These are phyloP conservation scores for Chaetomium olivaceum DNA, from an alignment of 2,329 filamentous ascomycete species.

Conservation along the genomic window DNA sequence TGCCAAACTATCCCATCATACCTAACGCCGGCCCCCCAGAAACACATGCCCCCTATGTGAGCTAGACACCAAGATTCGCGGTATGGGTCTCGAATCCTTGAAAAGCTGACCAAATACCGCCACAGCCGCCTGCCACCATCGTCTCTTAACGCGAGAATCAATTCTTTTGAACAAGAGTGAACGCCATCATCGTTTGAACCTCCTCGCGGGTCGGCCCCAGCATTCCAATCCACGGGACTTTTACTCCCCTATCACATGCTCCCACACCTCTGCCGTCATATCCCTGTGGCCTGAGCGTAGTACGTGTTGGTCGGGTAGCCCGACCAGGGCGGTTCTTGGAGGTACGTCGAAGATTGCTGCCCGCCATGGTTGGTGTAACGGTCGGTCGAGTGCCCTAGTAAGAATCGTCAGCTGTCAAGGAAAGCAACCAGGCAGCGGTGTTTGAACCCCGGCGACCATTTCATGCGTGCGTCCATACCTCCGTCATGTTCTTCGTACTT, in stretches of 20 bases:
- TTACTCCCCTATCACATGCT: not conserved
- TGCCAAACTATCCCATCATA: not conserved
- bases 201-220: not conserved
- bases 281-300: not conserved
- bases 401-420: not conserved
- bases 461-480: slow-evolving; percentile 4
- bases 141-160: too few species aligned
- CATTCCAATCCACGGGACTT: not conserved
- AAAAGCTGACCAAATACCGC: too few species aligned
- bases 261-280: not conserved
- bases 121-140: too few species aligned
- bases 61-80: too few species aligned
- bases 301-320: not conserved
- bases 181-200: not conserved
- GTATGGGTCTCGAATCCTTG: too few species aligned
- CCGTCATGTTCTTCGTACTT: slow-evolving; percentile 9
- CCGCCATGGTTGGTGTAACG: not conserved
- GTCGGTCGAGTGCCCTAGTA: not conserved
- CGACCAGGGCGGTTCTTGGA: slow-evolving; percentile 5
- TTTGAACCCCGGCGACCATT: too few species aligned
- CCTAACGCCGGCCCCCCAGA: not conserved
- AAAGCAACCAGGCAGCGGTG: not conserved
- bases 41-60: too few species aligned
- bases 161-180: too few species aligned
- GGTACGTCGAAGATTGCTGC: not conserved